phyloP scores from a whole-genome alignment of 2,329 filamentous ascomycete genomes.

The Fusarium sp. region DNA sequence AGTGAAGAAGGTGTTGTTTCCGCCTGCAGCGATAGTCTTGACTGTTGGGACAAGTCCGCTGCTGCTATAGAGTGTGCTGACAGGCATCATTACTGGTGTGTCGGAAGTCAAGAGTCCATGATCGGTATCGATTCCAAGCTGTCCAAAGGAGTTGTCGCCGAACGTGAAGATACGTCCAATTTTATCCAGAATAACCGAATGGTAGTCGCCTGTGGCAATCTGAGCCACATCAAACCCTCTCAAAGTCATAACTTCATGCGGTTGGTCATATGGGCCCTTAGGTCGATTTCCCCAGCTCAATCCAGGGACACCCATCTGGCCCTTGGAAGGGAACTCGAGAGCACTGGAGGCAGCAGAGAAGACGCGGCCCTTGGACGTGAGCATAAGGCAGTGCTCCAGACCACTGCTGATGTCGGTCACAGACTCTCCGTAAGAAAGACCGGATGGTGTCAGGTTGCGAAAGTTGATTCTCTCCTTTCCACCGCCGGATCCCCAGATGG shows the following conservation, averaged over 20 bases:
- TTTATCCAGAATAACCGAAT: constrained; percentile 80
- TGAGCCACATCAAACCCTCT: constrained; percentile 73
- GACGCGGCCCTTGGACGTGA: constrained; percentile 84
- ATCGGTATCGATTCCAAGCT: constrained; percentile 81
- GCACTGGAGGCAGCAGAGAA: constrained; percentile 87
- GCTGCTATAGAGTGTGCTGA: constrained; percentile 75
- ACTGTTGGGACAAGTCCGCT: constrained; percentile 70
- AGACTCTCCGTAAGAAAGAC: constrained; percentile 72
- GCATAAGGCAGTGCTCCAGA: constrained; percentile 82
- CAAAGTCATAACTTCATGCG: constrained; percentile 78
- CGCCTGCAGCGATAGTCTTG: constrained; percentile 83
- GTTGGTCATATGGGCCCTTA: constrained; percentile 77
- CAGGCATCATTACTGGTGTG: constrained; percentile 72
- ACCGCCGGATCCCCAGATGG: constrained; percentile 66
- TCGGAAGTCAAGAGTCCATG: constrained; percentile 69
- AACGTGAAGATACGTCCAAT: constrained; percentile 83
- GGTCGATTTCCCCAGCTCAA: constrained; percentile 82
- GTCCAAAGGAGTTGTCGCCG: constrained; percentile 90
- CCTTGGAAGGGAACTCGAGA: constrained; percentile 77
- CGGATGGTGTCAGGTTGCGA: constrained; percentile 71
- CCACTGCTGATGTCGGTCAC: constrained; percentile 78
- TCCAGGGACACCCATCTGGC: constrained; percentile 87
- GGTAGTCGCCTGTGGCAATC: constrained; percentile 85
- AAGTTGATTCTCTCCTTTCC: constrained; percentile 66
- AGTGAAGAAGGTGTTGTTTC: constrained; percentile 85